Conservation (phyloP, 139 green algal genomes). For the Spirogloea muscicola region DNA sequence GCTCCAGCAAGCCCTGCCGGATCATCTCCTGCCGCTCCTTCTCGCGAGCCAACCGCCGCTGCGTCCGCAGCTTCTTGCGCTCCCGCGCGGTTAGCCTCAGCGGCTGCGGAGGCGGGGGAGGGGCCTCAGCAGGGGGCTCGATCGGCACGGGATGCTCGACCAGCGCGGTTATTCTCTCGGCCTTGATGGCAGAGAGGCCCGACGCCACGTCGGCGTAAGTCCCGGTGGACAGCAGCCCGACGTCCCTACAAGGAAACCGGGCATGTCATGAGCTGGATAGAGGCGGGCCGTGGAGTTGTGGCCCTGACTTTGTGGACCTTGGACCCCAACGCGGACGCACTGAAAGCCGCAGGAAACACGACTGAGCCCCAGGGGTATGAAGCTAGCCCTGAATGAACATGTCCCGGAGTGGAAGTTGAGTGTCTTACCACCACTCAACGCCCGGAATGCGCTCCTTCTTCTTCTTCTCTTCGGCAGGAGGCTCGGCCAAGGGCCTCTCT, state of each 20-base stretch:
- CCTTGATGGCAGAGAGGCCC: neutral
- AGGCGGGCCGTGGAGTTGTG: neutral
- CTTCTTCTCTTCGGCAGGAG: slow-evolving; percentile 29
- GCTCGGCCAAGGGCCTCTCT: neutral
- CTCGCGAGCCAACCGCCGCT: slow-evolving; percentile 80
- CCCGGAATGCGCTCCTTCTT: slow-evolving; percentile 43
- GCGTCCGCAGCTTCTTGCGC: slow-evolving; percentile 90
- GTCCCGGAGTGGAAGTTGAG: too few relatives aligned
- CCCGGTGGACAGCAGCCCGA: neutral
- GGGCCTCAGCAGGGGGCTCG: slow-evolving; percentile 77
- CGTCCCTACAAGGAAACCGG: neutral
- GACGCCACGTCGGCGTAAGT: neutral
- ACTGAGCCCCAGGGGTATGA: neutral
- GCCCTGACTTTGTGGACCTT: neutral
- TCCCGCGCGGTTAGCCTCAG: slow-evolving; percentile 72
- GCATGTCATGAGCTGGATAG: neutral
- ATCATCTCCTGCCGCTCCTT: slow-evolving; percentile 97
- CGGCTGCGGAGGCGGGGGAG: slow-evolving; percentile 70
- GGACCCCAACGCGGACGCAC: neutral
- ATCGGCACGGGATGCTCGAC: slow-evolving; percentile 73
- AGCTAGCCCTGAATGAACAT: neutral
- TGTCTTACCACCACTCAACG: slow-evolving; percentile 48
- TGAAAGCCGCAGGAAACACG: neutral
- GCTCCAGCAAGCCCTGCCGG: slow-evolving; percentile 86
- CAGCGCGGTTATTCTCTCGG: slow-evolving; percentile 49